These are phyloP conservation scores for Asterophora parasitica DNA, from an alignment of 768 basidiomycete species.

Conservation along the genomic window DNA sequence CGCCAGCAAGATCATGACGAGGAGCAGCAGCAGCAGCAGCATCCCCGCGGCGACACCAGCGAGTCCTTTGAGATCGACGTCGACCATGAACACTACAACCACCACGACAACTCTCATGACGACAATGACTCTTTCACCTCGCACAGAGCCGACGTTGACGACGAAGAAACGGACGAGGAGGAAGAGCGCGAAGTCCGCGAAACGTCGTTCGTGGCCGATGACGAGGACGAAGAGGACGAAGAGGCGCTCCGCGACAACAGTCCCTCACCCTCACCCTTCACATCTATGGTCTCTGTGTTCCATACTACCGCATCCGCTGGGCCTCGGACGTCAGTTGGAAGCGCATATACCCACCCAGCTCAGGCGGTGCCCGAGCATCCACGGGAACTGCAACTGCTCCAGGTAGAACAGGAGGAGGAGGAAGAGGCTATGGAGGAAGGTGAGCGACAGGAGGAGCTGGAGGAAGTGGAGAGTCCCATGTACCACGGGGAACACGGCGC, in stretches of 20 bases:
- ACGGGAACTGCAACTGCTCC: no score
- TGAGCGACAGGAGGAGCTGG: no score
- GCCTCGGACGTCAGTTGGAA: background rate
- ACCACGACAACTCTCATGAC: background rate
- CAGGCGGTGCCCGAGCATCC: no score
- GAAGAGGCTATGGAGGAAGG: background rate
- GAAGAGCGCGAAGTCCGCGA: constrained; percentile 16
- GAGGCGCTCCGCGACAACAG: background rate
- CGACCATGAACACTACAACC: no score
- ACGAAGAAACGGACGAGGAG: background rate
- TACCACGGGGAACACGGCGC: no score
- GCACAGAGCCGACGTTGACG: background rate
- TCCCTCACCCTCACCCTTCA: background rate
- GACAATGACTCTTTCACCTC: background rate
- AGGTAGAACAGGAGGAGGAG: background rate
- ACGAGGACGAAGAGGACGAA: constrained; percentile 3
- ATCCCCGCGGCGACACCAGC: no score
- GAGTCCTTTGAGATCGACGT: no score
- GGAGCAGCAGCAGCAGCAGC: no score
- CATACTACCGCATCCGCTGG: background rate
- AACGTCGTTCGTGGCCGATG: constrained; percentile 10
- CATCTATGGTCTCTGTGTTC: background rate
- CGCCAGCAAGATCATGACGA: no score
- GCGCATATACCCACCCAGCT: no score
- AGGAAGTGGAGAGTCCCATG: no score